phyloP scores from a whole-genome alignment of 257 asterid genomes.

The Solanum peruvianum region DNA sequence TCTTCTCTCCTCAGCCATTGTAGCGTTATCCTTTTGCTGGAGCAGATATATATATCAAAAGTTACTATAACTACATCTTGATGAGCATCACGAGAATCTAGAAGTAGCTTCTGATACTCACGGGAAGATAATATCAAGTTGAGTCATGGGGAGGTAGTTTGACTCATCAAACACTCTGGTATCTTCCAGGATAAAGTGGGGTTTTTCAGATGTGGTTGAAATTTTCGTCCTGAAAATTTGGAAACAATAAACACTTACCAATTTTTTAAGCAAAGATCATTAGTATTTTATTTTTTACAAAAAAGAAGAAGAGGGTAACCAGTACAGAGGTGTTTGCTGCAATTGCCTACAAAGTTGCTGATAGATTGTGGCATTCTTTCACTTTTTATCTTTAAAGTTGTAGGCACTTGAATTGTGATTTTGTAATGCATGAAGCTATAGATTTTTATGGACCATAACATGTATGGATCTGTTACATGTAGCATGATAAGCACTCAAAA shows the following conservation, averaged over 20 bases:
- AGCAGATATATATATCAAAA: not conserved
- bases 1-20: not conserved
- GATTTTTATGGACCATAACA: not conserved
- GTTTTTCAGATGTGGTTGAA: not conserved
- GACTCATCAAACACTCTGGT: not conserved
- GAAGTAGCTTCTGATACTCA: not conserved
- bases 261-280: not conserved
- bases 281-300: not conserved
- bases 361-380: not conserved
- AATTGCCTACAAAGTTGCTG: not conserved
- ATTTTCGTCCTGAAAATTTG: not conserved
- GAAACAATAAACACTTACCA: not conserved
- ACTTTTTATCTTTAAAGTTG: not conserved
- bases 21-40: not conserved
- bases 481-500: not conserved
- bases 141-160: not conserved
- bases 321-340: not conserved
- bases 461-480: not conserved
- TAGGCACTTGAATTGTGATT: not conserved
- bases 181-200: not conserved
- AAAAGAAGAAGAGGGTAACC: not conserved
- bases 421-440: not conserved
- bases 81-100: not conserved
- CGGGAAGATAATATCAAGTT: not conserved
- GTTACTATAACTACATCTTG: not conserved